Evolutionary conservation across 768 basidiomycete species (phyloP), one percentile per base, ranked within the genome.

Genomic region (Kwoniella europaea): DNA sequence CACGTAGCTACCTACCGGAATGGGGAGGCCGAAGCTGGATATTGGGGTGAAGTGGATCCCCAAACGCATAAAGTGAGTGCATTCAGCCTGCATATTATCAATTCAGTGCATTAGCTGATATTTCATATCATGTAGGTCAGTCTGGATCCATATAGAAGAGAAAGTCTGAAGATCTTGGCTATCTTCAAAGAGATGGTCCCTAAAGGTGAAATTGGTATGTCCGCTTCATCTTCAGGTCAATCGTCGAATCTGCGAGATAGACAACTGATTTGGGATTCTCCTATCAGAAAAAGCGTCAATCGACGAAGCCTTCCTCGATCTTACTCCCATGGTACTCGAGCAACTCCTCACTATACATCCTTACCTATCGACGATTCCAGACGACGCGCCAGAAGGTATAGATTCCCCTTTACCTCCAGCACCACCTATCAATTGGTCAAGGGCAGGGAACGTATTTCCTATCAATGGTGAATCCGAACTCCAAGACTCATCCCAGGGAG

Each of bases 221-320:
- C 29, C n/a, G 12, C 22, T 50, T 10, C 59, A 41, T 35, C 35
- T 35, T 35, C 35, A 35, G 35, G 35, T 35, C 35, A 6, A 35
- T 35, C 35, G 35, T 35, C 35, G 7, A 35, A 35, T 35, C 35
- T 35, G 35, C 7, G 35, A 35, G 35, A 35, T 35, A 35, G 1
- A n/a, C 20, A 43, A n/a, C 13, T 52, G n/a, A 59, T 13, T 24
- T 24, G 42, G 27, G 29, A 10, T 27, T 5, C 22, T 27, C 27
- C 2, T 43, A 15, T 24, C 81, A 94, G 96, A 99, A 84, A 97
- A 95, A 82, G 97, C 97, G 24, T 96, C 93, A 0, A 97, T 98
- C 44, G 97, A 98, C 78, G 97, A 99, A 77, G 94, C 93, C 0
- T 99, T 95, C 83, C 89, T 98, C 67, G 96, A 98, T 82, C 88